phyloP scores from a whole-genome alignment of 495 filamentous ascomycete species.

The Pyrenula aspistea region DNA sequence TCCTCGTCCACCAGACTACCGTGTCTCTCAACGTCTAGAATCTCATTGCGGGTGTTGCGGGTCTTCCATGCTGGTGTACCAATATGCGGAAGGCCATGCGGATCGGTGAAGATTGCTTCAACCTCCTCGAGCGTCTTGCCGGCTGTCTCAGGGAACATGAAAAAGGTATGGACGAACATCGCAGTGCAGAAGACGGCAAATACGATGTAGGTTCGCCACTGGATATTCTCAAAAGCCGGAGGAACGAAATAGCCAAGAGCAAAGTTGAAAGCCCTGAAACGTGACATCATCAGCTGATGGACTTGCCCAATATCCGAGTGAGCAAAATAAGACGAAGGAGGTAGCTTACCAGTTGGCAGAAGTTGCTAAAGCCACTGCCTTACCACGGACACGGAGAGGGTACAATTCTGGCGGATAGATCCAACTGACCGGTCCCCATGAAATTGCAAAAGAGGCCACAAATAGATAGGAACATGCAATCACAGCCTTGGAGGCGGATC shows the following conservation, averaged over 20 bases:
- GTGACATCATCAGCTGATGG: no score
- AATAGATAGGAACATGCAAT: conserved; percentile 57
- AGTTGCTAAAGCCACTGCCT: conserved; percentile 60
- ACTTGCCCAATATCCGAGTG: no score
- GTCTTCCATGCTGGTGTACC: conserved; percentile 64
- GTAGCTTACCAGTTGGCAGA: conserved; percentile 49
- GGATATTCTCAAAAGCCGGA: conserved; percentile 59
- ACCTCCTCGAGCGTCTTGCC: conserved; percentile 73
- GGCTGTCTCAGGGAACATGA: conserved; percentile 74
- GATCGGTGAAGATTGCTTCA: conserved; percentile 56
- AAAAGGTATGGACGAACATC: conserved; percentile 66
- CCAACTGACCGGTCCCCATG: conserved; percentile 58
- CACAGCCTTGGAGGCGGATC: conserved; percentile 37
- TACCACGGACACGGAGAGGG: conserved; percentile 50
- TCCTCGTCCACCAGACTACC: neutral
- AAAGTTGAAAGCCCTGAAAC: conserved; percentile 52
- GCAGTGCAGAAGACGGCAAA: conserved; percentile 65
- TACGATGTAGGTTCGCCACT: conserved; percentile 62
- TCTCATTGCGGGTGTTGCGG: conserved; percentile 22
- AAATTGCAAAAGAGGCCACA: conserved; percentile 42
- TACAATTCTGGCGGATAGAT: conserved; percentile 59
- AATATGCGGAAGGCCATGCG: conserved; percentile 45
- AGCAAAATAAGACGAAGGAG: no score
- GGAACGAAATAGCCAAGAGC: conserved; percentile 71
- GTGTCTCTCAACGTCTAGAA: conserved; percentile 17